Percentiles rank a stretch among this genome's conserved stretches.
phyloP scores from a whole-genome alignment of 768 basidiomycete species.

The Filobasidium wieringae region DNA sequence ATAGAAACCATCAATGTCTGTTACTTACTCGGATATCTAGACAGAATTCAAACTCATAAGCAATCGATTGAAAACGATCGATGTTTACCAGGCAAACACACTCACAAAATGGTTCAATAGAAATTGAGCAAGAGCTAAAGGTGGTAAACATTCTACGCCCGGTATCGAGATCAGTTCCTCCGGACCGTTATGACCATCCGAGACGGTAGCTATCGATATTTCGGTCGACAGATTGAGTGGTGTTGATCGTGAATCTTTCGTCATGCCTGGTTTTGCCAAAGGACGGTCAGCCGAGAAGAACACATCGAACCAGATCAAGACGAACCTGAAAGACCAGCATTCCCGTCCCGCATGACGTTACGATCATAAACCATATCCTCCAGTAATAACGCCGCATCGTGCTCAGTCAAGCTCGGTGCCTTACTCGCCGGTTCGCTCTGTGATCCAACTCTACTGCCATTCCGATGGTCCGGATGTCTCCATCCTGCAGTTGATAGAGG shows the following conservation, averaged over 20 bases:
- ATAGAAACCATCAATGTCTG: neutral
- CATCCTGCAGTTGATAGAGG: neutral
- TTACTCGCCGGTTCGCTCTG: neutral
- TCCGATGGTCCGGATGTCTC: neutral
- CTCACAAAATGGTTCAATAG: conserved; percentile 5
- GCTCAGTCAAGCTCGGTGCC: conserved; percentile 8
- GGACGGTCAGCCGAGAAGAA: no score
- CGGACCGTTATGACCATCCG: neutral
- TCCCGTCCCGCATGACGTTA: neutral
- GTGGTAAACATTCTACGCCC: neutral
- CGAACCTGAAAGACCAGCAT: neutral
- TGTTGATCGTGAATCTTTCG: no score
- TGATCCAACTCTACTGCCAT: neutral
- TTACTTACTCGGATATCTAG: conserved; percentile 2
- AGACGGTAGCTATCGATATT: neutral
- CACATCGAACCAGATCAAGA: neutral
- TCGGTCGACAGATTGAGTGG: no score
- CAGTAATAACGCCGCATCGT: conserved; percentile 8
- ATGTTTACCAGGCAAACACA: neutral
- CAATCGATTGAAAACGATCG: neutral
- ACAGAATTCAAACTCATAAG: neutral
- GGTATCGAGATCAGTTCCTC: neutral
- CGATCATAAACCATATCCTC: conserved; percentile 7
- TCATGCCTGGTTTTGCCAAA: no score
- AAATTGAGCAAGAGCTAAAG: neutral